A percentile compares a stretch with the other conserved stretches of the same genome.
phyloP scores from a whole-genome alignment of 2,329 filamentous ascomycete species.

The Monilinia aucupariae region DNA sequence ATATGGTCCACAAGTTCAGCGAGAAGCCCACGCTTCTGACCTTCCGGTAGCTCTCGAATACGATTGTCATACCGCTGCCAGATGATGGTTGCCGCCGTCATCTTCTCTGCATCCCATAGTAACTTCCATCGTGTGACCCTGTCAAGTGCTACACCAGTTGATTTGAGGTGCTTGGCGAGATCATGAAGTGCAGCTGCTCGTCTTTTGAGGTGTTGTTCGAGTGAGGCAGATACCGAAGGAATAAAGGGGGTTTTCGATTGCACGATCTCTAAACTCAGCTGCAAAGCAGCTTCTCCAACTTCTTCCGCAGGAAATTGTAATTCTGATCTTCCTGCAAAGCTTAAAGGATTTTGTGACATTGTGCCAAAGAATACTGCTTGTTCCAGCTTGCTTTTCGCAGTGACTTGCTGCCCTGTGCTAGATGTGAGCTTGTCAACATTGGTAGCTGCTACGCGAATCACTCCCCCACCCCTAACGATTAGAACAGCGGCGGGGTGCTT shows the following conservation, averaged over 20 bases:
- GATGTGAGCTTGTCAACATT: constrained; percentile 56
- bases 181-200: constrained; percentile 69
- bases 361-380: constrained; percentile 91
- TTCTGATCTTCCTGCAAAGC: constrained; percentile 65
- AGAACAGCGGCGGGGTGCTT: constrained; percentile 60
- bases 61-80: constrained; percentile 77
- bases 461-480: constrained; percentile 57
- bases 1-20: constrained; percentile 71
- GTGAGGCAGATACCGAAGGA: constrained; percentile 63
- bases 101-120: constrained; percentile 85
- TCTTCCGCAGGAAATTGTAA: constrained; percentile 64
- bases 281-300: constrained; percentile 68
- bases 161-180: constrained; percentile 65
- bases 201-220: constrained; percentile 74
- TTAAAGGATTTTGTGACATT: constrained; percentile 77
- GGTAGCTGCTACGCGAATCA: constrained; percentile 53
- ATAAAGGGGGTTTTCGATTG: constrained; percentile 71
- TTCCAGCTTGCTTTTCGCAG: constrained; percentile 82
- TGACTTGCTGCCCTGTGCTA: constrained; percentile 56
- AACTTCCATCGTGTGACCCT: constrained; percentile 69
- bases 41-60: constrained; percentile 51
- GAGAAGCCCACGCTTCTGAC: constrained; percentile 64
- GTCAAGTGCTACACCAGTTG: constrained; percentile 60
- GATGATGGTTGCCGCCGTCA: constrained; percentile 70
- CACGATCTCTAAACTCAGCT: constrained; percentile 76